A percentile compares a stretch with the other conserved stretches of the same genome.
These are phyloP conservation scores for Polyplosphaeria fusca DNA, from an alignment of 495 filamentous ascomycete species.

Conservation along the genomic window DNA sequence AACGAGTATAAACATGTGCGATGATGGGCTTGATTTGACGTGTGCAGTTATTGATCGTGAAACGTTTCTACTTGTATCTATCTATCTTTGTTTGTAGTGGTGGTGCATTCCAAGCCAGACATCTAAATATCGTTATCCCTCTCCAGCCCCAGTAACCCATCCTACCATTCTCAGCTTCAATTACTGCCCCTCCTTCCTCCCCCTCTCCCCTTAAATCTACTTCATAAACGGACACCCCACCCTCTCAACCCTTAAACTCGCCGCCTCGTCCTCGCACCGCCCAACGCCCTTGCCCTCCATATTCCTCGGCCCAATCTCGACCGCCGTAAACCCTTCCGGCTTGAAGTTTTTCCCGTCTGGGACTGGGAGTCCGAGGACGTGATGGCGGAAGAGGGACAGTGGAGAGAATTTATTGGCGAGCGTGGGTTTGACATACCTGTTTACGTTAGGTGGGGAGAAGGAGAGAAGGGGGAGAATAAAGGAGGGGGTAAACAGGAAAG, in stretches of 20 bases:
- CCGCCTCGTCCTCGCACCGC: conserved; percentile 45
- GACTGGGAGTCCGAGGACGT: conserved; percentile 54
- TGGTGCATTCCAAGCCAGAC: no score
- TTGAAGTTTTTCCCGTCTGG: conserved; percentile 59
- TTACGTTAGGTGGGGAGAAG: background rate
- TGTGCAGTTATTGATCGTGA: no score
- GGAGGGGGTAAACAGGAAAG: background rate
- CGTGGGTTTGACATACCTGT: conserved; percentile 56
- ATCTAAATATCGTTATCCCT: no score
- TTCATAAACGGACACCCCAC: conserved; percentile 60
- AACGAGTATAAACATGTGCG: no score
- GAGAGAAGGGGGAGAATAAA: background rate
- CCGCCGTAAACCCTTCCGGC: conserved; percentile 56
- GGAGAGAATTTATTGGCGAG: conserved; percentile 61
- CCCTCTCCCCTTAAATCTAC: conserved; percentile 4
- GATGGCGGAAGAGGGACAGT: conserved; percentile 50
- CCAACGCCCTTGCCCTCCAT: conserved; percentile 57
- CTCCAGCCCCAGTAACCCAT: no score
- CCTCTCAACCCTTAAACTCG: conserved; percentile 41
- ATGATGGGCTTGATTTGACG: no score
- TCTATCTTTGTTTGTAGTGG: no score
- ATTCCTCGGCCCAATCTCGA: conserved; percentile 56
- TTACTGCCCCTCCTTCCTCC: background rate
- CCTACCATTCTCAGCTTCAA: no score
- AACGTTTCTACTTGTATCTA: no score